Evolutionary conservation across 2,329 filamentous ascomycete genomes (phyloP), one percentile per base, ranked within the genome.

Genomic region (Ascochyta rabiei): DNA sequence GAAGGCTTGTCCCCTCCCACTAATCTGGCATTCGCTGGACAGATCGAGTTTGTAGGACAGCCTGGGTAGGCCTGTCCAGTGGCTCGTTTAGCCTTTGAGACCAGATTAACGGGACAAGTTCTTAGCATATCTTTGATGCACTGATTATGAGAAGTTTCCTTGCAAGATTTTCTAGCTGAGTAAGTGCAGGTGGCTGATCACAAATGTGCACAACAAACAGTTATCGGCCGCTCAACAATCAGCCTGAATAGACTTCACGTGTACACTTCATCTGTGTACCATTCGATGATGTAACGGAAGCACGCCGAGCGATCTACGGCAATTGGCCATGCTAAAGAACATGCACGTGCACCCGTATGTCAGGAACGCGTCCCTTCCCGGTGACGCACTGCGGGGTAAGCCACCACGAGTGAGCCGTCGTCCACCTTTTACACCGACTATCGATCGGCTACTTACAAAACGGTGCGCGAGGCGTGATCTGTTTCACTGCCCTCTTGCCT

Each of bases 301-400:
- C 18, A 16, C 21, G 16, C 35, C 10, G 10, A 19, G n/a, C 28
- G 28, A 30, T 15, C 28, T 30, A 30, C 28, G 6, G 6, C 31
- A 16, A 26, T 40, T 26, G 8, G n/a, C 12, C 5, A 24, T n/a
- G 21, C 4, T 16, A 26, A 15, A 19, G 10, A 24, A 19, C 10
- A 15, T n/a, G 38, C 38, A 40, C 38, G 38, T 40, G 38, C 19
- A 16, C 38, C 4, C 46, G 30, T 43, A 39, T 43, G 35, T 33
- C 46, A 55, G 46, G 52, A 54, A 54, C 45, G 45, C 51, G 45
- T 19, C 28, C 15, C 35, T 26, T 34, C 30, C 51, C 43, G 31
- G 46, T 55, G 52, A 55, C 47, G 52, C 47, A 47, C 40, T 56
- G 53, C 53, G 53, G 53, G 53, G 53, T 56, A 56, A 30, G 35